Base-by-base conservation (phyloP, 768 basidiomycete species). In the Saitozyma podzolica region DNA sequence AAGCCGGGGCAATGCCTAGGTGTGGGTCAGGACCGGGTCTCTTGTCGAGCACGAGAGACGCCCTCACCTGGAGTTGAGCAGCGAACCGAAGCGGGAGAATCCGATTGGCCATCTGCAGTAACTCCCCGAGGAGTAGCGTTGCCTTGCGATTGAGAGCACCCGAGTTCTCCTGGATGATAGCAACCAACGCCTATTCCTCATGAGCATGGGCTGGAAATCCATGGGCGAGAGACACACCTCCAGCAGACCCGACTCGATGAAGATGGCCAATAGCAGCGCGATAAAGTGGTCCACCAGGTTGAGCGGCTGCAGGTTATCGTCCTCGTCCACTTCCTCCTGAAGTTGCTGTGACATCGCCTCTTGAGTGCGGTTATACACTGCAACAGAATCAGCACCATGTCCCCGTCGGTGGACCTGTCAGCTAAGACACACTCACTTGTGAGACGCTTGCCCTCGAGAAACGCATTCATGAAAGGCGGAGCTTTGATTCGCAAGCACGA, bases 241-340 rank as follows among this genome's bases (percentile, higher is more conserved):
- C 50, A 92, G 80, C 0, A 99, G 81, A 19, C 95, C 96, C 13
- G 91, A 89, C 68, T 92, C 89, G 4, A 88, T 86, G 61, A 98
- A 86, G 2, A 96, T 86, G 16, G 90, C 82, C 8, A 97, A 83
- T 6, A 98, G 82, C 13, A 99, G 82, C 0, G 90, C 89, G 55
- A 93, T 85, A 75, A 92, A 98, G 73, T 98, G 96, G 71, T 97
- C 94, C 1, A 92, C 89, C 29, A 98, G 79, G 72, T 89, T 93
- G 50, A 92, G 82, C 6, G 85, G 84, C 63, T 89, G 88, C 37
- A 73, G 63, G 43, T 62, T 43, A 50, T 73, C 66, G 9, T 68
- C 61, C 14, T 69, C 66, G 16, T 64, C 67, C 3, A 58, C 53
- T 0, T 67, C 69, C 0, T 66, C 69, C 1, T 68, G 58, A 0